Base-by-base conservation (phyloP, 2,329 filamentous ascomycete species). In the Myriangium duriaei region DNA sequence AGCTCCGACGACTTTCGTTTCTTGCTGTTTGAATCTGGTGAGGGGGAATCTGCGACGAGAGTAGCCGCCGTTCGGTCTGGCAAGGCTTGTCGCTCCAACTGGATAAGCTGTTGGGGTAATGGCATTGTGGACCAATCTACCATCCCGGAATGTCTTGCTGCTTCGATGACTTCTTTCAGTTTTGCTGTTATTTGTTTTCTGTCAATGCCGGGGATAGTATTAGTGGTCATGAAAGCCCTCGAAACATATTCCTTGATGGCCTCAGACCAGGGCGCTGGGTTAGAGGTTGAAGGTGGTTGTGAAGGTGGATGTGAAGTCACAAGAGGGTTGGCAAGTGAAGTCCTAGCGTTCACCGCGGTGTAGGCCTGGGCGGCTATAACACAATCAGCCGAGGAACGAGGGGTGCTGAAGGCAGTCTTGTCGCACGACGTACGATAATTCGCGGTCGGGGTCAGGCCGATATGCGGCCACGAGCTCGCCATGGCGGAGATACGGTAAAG, bases 241-340 rank as follows among this genome's bases (percentile, higher is more conserved):
- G 86, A 80, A 19, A 96, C 88, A 62, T 95, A 96, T 47, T 72
- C 68, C 50, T 86, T 81, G 43, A 96, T 84, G n/a, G 79, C 74
- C 30, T 74, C 66, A 19, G 86, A 79, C 79, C 85, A 96, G 49
- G 81, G 75, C 51, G 80, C 77, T 64, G 80, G 83, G 54, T 69
- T 57, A 34, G 64, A n/a, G 14, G 7, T 24, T 14, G 36, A 16
- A 10, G 30, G 18, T 13, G 36, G 18, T 29, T 28, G 14, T 7
- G 30, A 17, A 4, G 36, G 36, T 10, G 29, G 36, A 4, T 28
- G 36, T 10, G 29, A 30, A 16, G 30, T 26, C n/a, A 7, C 21
- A 26, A n/a, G 13, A 14, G 51, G 49, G 41, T 45, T 43, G 26
- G 44, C 46, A 36, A 64, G 54, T 14, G 56, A 54, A 11, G 59